These are phyloP conservation scores for Hypoxylon sp. DNA, from an alignment of 2,329 filamentous ascomycete species.

Conservation along the genomic window DNA sequence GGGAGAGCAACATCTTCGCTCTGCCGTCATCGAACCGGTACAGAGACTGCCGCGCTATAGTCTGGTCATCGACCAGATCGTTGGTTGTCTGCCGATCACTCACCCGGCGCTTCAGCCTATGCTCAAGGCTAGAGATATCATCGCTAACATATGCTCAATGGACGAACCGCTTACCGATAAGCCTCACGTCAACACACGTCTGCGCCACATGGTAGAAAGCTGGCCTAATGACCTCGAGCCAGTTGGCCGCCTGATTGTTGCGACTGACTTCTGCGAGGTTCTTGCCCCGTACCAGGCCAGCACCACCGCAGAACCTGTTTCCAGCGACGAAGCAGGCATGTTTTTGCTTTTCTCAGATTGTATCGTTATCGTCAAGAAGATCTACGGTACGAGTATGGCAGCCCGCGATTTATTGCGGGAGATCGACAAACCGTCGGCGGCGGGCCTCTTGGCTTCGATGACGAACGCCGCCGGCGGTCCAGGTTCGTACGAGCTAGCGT, in stretches of 20 bases:
- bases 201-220: constrained; percentile 77
- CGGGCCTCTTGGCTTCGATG: constrained; percentile 68
- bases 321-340: constrained; percentile 67
- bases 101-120: constrained; percentile 85
- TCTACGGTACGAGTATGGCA: constrained; percentile 66
- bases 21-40: constrained; percentile 93
- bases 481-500: constrained; percentile 74
- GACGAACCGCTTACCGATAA: constrained; percentile 76
- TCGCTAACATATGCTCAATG: constrained; percentile 95
- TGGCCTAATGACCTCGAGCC: constrained; percentile 79
- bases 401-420: constrained; percentile 84
- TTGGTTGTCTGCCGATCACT: constrained; percentile 81
- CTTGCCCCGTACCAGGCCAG: constrained; percentile 70
- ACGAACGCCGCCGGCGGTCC: constrained; percentile 68
- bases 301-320: constrained; percentile 50
- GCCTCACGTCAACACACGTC: constrained; percentile 74
- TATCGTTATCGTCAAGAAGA: constrained; percentile 78
- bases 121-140: constrained; percentile 88
- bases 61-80: constrained; percentile 94
- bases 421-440: constrained; percentile 79
- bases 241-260: constrained; percentile 79
- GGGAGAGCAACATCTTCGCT: constrained; percentile 90
- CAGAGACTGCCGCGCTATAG: constrained; percentile 94
- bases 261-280: constrained; percentile 81
- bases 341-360: constrained; percentile 87